Base-by-base conservation (phyloP, 108 stramenopile species). In the Fistulifera pelliculosa region DNA sequence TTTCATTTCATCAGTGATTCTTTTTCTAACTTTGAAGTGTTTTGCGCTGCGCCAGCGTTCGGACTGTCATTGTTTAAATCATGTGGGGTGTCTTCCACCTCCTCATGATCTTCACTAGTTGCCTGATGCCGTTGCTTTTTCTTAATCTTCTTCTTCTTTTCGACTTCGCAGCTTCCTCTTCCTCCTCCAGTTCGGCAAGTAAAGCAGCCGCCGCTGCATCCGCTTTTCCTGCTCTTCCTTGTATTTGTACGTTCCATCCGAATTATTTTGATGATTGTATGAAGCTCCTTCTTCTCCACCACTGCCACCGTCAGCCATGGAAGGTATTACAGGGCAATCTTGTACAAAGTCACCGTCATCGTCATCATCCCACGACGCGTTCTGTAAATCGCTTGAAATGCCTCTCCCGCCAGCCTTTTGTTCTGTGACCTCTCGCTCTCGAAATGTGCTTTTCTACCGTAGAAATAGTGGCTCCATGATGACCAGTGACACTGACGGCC, bases 181-280 rank as follows among this genome's bases (percentile, higher is more conserved):
- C 93, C 65, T 86, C 74, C 39, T 94, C 93, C 15, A 94, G 61
- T 65, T 94, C 89, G 19, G 89, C 89, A 42, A 94, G 49, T 31
- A 94, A 71, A 38, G 79, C 89, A 24, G 79, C 83, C 15, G 88
- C 93, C 8, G 93, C 93, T 8, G 85, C 87, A 41, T 94, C 87
- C 3, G 93, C 93, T 68, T 88, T 81, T 77, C 79, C 55, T 89
- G 70, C 51, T 70, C 68, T n/a, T 54, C 59, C 45, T 69, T 35
- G 31, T 35, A 35, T 14, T 13, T 59, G 58, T n/a, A 47, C 51
- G 28, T 28, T 27, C 45, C 14, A 17, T 21, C 17, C 14, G 40
- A 13, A 41, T 41, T 41, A 13, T 10, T 41, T n/a, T n/a, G n/a
- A n/a, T n/a, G n/a, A n/a, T n/a, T n/a, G n/a, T n/a, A n/a, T n/a